phyloP scores from a whole-genome alignment of 1,284 basidiomycete genomes.

The Ganoderma meredithae region DNA sequence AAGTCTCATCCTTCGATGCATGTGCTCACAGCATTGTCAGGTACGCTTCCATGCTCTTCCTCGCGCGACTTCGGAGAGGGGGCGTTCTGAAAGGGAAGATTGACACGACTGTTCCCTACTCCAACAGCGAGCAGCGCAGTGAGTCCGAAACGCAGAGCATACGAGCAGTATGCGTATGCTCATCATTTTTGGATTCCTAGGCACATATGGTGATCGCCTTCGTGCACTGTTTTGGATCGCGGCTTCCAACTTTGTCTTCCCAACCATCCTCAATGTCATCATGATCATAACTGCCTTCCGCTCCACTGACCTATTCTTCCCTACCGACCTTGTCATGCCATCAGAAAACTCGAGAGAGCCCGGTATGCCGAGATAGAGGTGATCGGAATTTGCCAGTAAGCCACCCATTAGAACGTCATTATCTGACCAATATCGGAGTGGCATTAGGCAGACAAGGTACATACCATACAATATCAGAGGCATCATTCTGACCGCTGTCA shows the following conservation, averaged over 20 bases:
- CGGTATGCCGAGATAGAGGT: no score
- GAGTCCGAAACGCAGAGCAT: no score
- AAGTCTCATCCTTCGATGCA: no score
- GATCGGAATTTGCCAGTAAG: no score
- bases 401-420: no score
- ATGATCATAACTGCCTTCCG: conserved; percentile 31
- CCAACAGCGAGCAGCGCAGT: background rate
- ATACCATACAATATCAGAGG: no score
- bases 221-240: conserved; percentile 41
- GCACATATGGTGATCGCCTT: background rate
- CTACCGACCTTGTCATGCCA: conserved; percentile 23
- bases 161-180: no score
- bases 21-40: background rate
- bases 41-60: background rate
- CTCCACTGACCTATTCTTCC: conserved; percentile 15
- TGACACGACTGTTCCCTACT: background rate
- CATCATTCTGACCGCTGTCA: no score
- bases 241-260: conserved; percentile 41
- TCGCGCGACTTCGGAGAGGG: background rate
- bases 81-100: background rate
- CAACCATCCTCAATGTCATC: conserved; percentile 37
- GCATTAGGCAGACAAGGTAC: no score
- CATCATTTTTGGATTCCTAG: no score
- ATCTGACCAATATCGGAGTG: no score
- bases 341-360: no score